Evolutionary conservation across 331 rosid species (phyloP).

Genomic region (Cydonia oblonga): DNA sequence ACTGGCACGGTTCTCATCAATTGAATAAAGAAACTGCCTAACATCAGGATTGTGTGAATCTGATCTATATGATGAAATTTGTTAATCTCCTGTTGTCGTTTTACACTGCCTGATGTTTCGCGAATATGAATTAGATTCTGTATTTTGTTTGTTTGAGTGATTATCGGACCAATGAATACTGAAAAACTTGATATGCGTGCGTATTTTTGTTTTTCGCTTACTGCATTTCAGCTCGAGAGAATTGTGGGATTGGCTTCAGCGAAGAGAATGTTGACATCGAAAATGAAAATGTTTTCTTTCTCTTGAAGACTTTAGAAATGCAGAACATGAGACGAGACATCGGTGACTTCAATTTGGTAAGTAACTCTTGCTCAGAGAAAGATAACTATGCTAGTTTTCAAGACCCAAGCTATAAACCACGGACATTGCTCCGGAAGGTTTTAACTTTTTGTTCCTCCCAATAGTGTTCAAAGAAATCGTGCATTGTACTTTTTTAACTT

Average conservation of each 20-base stretch:
- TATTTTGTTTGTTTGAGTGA: background rate
- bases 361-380: no score
- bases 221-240: slow-evolving; percentile 56
- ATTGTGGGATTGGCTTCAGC: slow-evolving; percentile 61
- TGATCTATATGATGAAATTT: background rate
- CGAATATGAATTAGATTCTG: background rate
- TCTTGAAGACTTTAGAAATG: slow-evolving; percentile 13
- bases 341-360: no score
- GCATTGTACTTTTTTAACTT: no score
- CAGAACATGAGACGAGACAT: background rate
- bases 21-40: background rate
- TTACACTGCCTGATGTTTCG: background rate
- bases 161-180: background rate
- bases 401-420: no score
- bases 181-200: background rate
- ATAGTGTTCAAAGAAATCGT: no score
- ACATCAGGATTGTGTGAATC: background rate
- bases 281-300: slow-evolving; percentile 54
- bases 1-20: background rate
- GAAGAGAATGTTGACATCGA: slow-evolving; percentile 55
- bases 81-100: background rate
- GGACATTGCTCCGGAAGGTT: no score
- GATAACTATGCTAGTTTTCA: no score
- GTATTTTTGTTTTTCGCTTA: background rate
- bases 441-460: no score